phyloP scores from a whole-genome alignment of 257 asterid genomes.

The Solanum commersonii region DNA sequence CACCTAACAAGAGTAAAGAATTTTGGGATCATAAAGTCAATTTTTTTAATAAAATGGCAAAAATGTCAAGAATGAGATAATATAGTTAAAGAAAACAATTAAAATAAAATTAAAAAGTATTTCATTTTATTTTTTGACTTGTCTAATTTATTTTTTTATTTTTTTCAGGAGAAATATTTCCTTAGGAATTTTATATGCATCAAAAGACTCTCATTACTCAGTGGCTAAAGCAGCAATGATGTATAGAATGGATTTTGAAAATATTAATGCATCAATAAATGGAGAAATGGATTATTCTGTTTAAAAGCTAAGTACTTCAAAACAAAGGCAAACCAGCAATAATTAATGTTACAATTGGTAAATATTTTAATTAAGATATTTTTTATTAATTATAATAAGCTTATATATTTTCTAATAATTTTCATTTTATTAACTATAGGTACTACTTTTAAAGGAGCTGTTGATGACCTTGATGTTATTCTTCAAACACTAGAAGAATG shows the following conservation, averaged over 20 bases:
- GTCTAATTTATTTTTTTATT: not conserved
- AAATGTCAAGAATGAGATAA: not conserved
- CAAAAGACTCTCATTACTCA: slow-evolving; percentile 12
- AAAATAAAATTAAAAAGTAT: not conserved
- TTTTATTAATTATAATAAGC: not conserved
- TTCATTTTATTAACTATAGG: slow-evolving; percentile 4
- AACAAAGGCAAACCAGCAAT: slow-evolving; percentile 13
- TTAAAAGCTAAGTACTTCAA: slow-evolving; percentile 4
- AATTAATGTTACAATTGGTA: slow-evolving; percentile 15
- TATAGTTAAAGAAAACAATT: not conserved
- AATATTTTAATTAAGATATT: not conserved
- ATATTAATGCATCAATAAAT: not conserved
- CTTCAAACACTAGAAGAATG: slow-evolving; percentile 11
- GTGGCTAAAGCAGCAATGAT: slow-evolving; percentile 12
- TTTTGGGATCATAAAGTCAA: not conserved
- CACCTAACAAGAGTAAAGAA: too few relatives aligned
- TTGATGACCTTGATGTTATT: slow-evolving; percentile 28
- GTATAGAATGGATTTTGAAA: slow-evolving; percentile 10
- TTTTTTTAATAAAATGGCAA: not conserved
- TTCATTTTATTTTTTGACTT: not conserved
- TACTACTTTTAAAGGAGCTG: slow-evolving; percentile 33
- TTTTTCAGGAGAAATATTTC: slow-evolving; percentile 6
- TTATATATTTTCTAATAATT: not conserved
- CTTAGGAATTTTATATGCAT: slow-evolving; percentile 14
- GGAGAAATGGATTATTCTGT: slow-evolving; percentile 15